A percentile compares a stretch with the other conserved stretches of the same genome.
phyloP scores from a whole-genome alignment of 176 grass and related monocot genomes.

The Cenchrus purpureus region DNA sequence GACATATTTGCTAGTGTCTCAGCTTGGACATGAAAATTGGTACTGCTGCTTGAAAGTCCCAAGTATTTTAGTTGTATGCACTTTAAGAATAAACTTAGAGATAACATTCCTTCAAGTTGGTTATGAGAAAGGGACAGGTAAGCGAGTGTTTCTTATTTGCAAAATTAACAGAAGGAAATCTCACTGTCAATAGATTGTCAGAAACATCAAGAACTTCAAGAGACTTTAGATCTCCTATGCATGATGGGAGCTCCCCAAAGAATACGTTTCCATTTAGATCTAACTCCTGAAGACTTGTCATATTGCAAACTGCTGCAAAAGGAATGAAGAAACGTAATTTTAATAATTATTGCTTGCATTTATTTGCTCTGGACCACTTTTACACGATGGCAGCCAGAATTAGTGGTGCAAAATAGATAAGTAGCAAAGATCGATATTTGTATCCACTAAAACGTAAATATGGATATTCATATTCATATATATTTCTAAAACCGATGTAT shows the following conservation, averaged over 20 bases:
- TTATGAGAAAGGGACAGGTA: constrained; percentile 29
- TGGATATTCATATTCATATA: no score
- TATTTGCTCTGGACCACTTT: not conserved
- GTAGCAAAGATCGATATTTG: no score
- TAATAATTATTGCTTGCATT: not conserved
- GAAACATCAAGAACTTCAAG: constrained; percentile 36
- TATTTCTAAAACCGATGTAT: no score
- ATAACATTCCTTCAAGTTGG: constrained; percentile 24
- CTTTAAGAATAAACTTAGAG: constrained; percentile 13
- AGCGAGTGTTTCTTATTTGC: constrained; percentile 6
- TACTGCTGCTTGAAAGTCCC: constrained; percentile 19
- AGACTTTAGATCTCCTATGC: constrained; percentile 31
- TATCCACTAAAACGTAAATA: no score
- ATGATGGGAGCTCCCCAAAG: constrained; percentile 28
- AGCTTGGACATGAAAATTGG: constrained; percentile 17
- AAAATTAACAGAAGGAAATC: constrained; percentile 29
- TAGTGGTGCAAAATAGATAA: no score
- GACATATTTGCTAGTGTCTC: constrained; percentile 25
- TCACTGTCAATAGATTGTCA: constrained; percentile 17
- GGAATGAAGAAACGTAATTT: not conserved
- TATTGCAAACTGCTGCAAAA: constrained; percentile 30
- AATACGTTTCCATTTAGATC: constrained; percentile 1
- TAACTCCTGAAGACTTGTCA: constrained; percentile 27
- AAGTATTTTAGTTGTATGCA: constrained; percentile 25
- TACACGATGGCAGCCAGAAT: not conserved